Evolutionary conservation across 2,329 filamentous ascomycete genomes (phyloP), one percentile per base, ranked within the genome.

Genomic region (Capronia americana): DNA sequence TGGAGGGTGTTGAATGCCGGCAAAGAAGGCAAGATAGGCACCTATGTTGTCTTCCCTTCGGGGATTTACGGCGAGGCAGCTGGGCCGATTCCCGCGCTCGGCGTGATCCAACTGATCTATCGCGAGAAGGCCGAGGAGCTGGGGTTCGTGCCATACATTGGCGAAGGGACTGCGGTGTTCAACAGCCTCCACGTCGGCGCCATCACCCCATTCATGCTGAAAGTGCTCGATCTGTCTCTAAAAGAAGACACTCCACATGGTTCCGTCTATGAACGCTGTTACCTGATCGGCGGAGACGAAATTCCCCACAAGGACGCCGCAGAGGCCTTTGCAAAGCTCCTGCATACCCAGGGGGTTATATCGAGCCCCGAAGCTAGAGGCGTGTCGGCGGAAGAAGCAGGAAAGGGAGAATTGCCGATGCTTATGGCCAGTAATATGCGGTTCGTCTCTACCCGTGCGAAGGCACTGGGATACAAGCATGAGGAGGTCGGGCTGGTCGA

Each of bases 141-240:
- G 5, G 65, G 65, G 41, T 67, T 67, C 30, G 57, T 67, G 32
- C 65, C 65, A 12, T 64, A 67, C 20, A 14, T 67, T 14, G 65
- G 65, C n/a, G 55, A 67, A 7, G 65, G 65, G n/a, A 67, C 28
- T 34, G 44, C 65, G n/a, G 17, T 67, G n/a, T 64, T 67, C 60
- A 64, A 67, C 50, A 38, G 26, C n/a, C 60, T 67, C 28, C 65
- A 67, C n/a, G 57, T 64, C 61, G 60, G 58, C 6, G 55, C 65
- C 50, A 57, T 64, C 20, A 50, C 61, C 12, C 65, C 65, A 1
- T 67, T 67, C 50, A 64, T 67, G 60, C 44, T 66, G 26, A 46
- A 54, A 50, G 54, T 67, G 17, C 28, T 67, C 17, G 64, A 59
- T 23, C 48, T 56, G 11, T 44, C 64, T 14, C 34, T 67, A 12